Conservation (phyloP, 1,284 basidiomycete species). For the Leccinum subrobustum region DNA sequence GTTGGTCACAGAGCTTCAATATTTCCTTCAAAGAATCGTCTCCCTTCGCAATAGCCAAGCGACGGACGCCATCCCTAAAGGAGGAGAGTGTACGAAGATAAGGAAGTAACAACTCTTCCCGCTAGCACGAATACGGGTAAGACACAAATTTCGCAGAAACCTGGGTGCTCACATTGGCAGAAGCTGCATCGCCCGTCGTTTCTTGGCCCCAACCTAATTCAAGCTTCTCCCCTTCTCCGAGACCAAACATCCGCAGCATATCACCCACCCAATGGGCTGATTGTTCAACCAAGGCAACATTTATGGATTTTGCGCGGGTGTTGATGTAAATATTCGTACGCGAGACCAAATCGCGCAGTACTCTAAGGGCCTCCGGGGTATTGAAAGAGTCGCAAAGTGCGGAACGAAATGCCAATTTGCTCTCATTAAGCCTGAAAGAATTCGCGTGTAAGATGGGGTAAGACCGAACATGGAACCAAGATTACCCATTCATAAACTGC, state of each 20-base stretch:
- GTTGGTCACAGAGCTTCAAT: constrained; percentile 80
- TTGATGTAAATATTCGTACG: constrained; percentile 89
- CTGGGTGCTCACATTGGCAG: constrained; percentile 54
- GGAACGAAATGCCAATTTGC: constrained; percentile 80
- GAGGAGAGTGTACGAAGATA: constrained; percentile 84
- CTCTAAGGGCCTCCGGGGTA: constrained; percentile 81
- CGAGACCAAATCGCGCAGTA: constrained; percentile 84
- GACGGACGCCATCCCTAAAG: constrained; percentile 90
- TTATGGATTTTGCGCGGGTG: constrained; percentile 54
- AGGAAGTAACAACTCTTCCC: constrained; percentile 86
- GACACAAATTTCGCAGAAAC: constrained; percentile 4
- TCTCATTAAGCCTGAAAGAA: constrained; percentile 61
- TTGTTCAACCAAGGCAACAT: constrained; percentile 71
- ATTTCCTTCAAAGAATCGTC: constrained; percentile 75
- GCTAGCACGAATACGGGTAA: constrained; percentile 41
- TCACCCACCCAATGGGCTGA: constrained; percentile 84
- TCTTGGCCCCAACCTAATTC: constrained; percentile 77
- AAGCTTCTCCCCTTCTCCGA: constrained; percentile 74
- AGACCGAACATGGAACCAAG: constrained; percentile 16
- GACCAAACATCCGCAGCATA: constrained; percentile 94
- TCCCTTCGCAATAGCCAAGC: constrained; percentile 74
- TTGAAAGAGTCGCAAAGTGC: constrained; percentile 98
- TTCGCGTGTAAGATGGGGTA: constrained; percentile 9
- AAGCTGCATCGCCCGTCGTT: constrained; percentile 39
- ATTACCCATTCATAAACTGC: constrained; percentile 63